These are phyloP conservation scores for Jimgerdemannia flammicorona DNA, from an alignment of 192 early-diverging fungal genomes.

Conservation along the genomic window DNA sequence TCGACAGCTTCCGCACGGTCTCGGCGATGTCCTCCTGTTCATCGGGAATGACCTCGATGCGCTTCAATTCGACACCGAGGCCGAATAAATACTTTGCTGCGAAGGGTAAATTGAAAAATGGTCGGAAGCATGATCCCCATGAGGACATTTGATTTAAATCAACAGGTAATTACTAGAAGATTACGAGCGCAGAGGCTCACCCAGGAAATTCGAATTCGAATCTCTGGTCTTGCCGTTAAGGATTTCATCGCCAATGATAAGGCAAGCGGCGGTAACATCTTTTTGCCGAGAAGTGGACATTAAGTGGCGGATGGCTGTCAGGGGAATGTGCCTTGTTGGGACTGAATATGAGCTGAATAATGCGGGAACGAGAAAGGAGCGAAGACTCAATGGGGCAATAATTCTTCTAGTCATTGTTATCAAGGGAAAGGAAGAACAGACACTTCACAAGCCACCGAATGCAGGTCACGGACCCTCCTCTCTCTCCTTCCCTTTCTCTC, in stretches of 20 bases:
- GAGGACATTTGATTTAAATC: not conserved
- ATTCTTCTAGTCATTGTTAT: no score
- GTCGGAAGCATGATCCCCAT: not conserved
- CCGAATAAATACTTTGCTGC: conserved; percentile 56
- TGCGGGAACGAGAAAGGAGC: no score
- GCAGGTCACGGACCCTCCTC: not conserved
- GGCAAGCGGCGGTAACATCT: conserved; percentile 38
- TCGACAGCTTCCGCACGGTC: conserved; percentile 44
- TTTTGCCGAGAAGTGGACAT: no score
- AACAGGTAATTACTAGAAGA: not conserved
- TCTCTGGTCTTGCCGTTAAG: conserved; percentile 69
- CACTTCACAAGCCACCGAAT: no score
- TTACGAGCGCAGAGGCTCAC: conserved; percentile 10
- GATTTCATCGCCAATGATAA: conserved; percentile 72
- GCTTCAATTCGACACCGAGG: conserved; percentile 52
- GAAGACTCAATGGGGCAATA: no score
- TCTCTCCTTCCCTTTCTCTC: conserved; percentile 6
- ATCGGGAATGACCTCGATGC: conserved; percentile 54
- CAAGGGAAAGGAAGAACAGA: no score
- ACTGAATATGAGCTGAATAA: no score
- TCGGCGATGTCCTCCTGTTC: conserved; percentile 41
- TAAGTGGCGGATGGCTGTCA: no score
- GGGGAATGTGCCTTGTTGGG: no score
- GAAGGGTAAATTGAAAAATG: not conserved
- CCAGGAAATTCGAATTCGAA: conserved; percentile 51